A percentile compares a stretch with the other conserved stretches of the same genome.
phyloP scores from a whole-genome alignment of 140 eudicot species.

The Stevia rebaudiana region DNA sequence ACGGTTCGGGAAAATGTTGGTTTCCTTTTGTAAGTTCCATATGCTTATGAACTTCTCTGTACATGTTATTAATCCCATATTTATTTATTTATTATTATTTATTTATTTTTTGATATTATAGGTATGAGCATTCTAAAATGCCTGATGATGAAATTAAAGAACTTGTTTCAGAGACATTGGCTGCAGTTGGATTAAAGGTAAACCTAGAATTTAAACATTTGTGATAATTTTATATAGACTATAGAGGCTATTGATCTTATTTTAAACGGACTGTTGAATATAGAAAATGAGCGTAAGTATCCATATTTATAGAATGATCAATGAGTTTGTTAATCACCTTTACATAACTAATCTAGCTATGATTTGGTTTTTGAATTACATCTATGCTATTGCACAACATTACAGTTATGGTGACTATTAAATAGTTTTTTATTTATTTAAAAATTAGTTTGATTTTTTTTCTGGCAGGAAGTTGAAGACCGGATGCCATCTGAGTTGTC shows the following conservation, averaged over 20 bases:
- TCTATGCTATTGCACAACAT: not conserved
- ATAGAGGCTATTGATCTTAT: not conserved
- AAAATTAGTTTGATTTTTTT: constrained; percentile 17
- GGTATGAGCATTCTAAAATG: constrained; percentile 85
- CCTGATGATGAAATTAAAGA: constrained; percentile 63
- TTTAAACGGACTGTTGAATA: not conserved
- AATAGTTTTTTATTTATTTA: not conserved
- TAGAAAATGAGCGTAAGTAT: not conserved
- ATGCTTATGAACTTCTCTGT: not conserved
- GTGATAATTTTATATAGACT: not conserved
- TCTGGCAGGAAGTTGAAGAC: constrained; percentile 88
- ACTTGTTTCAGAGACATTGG: constrained; percentile 84
- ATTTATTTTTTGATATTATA: constrained; percentile 13
- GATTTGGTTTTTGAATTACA: not conserved
- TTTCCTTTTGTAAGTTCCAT: constrained; percentile 72
- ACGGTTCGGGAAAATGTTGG: constrained; percentile 98
- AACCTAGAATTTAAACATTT: not conserved
- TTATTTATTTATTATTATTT: constrained; percentile 3
- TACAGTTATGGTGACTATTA: not conserved
- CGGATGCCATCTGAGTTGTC: constrained; percentile 97
- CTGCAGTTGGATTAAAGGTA: constrained; percentile 96
- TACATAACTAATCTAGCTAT: not conserved
- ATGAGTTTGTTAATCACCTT: too few species aligned
- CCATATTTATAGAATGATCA: not conserved
- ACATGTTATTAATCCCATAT: not conserved